Base-by-base conservation (phyloP, 2,329 filamentous ascomycete genomes). In the Albophoma yamanashiensis region DNA sequence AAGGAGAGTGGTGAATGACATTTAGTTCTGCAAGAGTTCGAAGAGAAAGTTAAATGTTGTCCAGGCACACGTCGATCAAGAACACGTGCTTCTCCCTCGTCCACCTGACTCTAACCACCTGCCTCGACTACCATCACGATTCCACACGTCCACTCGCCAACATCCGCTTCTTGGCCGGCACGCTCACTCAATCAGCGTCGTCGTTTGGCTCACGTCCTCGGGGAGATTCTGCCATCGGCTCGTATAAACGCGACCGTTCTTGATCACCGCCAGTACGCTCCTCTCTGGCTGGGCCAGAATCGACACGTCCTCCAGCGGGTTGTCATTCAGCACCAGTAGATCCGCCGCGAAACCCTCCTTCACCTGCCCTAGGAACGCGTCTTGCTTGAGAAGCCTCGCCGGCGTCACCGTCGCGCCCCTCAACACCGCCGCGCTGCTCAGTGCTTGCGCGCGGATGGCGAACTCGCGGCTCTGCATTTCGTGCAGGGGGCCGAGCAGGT, bases 231-330 rank as follows among this genome's bases (percentile, higher is more conserved):
- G 59, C 68, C 68, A 70, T 12, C 67, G 64, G 22, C 68, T 71
- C n/a, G 61, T 66, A 47, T 70, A 70, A n/a, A 73, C 67, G n/a
- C 67, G 62, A 0, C 82, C 82, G 42, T 82, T 81, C 65, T 84
- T 84, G 56, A 85, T 73, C 1, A 84, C 80, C 2, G 74, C 77
- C 52, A 82, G 63, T 9, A 84, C 63, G 61, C 77, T 71, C 64
- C 75, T 72, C 57, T 82, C 76, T 2, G 76, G 76, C 47, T 71
- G 65, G 61, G 79, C 79, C 34, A 86, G 66, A 4, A 83, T 70
- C 0, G 74, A 73, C 22, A 85, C 76, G 65, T 85, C 76, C n/a
- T 83, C 76, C 58, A 86, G 67, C 2, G 82, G 83, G 64, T 84
- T 84, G 50, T 65, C 64, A 45, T 78, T 77, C 50, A 84, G 64